Base-by-base conservation (phyloP, 371 early-diverging fungal species). In the Mucor irregularis region DNA sequence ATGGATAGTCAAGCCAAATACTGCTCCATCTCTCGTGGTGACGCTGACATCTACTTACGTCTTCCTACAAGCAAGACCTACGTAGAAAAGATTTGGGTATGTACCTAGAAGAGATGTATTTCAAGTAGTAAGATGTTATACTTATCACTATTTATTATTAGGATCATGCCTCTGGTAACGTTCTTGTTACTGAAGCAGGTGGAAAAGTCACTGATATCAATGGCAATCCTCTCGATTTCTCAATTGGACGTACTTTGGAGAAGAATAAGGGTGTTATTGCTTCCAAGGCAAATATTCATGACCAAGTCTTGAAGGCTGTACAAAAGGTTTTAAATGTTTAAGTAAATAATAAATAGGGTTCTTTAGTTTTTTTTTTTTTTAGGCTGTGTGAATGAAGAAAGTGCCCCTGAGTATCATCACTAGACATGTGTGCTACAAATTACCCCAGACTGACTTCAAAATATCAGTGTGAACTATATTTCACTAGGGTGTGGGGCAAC, bases 1-100 rank as follows among this genome's bases (percentile, higher is more conserved):
- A 93, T 97, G 90, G 97, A 97, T 74, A 90, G 90, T 58, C 97
- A 97, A 73, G 93, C 94, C 76, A 97, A 97, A 72, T 97, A 97
- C 64, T 91, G 83, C 34, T 79, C 89, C 1, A 67, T 97, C 4
- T 84, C 95, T 13, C 70, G 95, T 49, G 97, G 97, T 25, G 91
- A 95, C 62, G 95, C 91, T 14, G 91, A 93, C 43, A 89, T 97
- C 31, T 97, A 96, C 64, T 76, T 98, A 40, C 82, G 99, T 34
- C 56, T 97, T 29, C 95, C 97, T 3, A 83, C 83, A 39, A 80
- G 81, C 39, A 83, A 77, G 13, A 74, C 82, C 8, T 98, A 97
- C 64, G 84, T 86, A 33, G 98, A 97, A 62, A 97, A 97, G 80
- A 98, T 98, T 55, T 98, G 99, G 99, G 90, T 89, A 74, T 58